Base-by-base conservation (phyloP, 1,284 basidiomycete genomes). In the Bjerkandera adusta region DNA sequence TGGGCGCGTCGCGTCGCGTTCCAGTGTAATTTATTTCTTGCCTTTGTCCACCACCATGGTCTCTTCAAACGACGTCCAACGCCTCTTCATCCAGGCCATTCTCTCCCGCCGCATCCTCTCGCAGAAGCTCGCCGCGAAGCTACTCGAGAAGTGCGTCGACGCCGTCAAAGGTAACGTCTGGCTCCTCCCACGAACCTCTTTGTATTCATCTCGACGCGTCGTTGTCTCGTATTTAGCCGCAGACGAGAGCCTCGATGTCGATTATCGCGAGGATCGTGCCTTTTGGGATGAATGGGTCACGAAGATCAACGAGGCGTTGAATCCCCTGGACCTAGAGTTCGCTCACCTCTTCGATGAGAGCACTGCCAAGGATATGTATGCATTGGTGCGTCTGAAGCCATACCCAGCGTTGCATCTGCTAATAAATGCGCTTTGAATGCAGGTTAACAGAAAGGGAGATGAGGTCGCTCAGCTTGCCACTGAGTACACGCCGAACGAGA, bases 381-480 rank as follows among this genome's bases (percentile, higher is more conserved):
- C 77, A 3, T 60, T 91, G 53, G 88, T 89, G 51, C 52, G 78
- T 43, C 11, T 20, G 10, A 11, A 4, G 5, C 24, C 15, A 30
- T 34, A 11, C 5, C n/a, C 24, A 40, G 10, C 21, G 20, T 36
- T 42, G 43, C 32, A 22, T 16, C 15, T 34, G 12, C 20, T 2
- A 30, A n/a, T 42, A 18, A 30, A 13, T 16, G 15, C 12, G 27
- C 26, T 29, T 21, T 2, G 16, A 16, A 13, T 43, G 16, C 46
- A 92, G 89, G 79, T 89, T 24, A 92, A 92, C 60, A 69, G 75
- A 10, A 86, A 83, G 54, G 83, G 79, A 18, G 89, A 92, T 55
- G 83, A 83, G 49, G 71, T 90, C 21, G 83, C 90, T 0, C 89
- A 91, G 61, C 68, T 90, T 58, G 91, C 89, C 7, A 90, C 89